Conservation (phyloP, 2,329 filamentous ascomycete genomes). For the Gaeumannomyces tritici region DNA sequence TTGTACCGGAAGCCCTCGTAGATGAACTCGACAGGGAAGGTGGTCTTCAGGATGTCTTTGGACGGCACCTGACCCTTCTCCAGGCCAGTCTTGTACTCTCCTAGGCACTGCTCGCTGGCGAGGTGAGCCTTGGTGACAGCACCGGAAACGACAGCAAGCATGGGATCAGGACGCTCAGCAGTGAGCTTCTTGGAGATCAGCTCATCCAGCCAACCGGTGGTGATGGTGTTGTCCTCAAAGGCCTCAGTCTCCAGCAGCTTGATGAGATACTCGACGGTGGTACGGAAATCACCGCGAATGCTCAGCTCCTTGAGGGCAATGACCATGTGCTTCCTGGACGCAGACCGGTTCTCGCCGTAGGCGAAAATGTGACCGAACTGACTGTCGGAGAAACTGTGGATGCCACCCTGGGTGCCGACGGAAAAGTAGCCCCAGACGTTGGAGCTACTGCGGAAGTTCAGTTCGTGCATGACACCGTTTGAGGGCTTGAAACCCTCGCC, state of each 20-base stretch:
- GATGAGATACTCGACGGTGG: constrained; percentile 97
- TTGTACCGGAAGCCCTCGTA: constrained; percentile 96
- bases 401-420: constrained; percentile 89
- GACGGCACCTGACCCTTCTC: constrained; percentile 97
- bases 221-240: constrained; percentile 98
- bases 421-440: constrained; percentile 99
- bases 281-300: constrained; percentile 98
- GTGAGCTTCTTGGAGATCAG: constrained; percentile 97
- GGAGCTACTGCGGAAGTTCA: constrained; percentile 97
- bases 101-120: constrained; percentile 81
- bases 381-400: constrained; percentile 98
- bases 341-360: constrained; percentile 93
- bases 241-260: constrained; percentile 97
- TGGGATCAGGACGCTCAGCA: constrained; percentile 86
- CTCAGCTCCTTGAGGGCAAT: constrained; percentile 96
- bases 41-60: constrained; percentile 94
- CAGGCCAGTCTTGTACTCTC: constrained; percentile 77
- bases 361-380: constrained; percentile 99
- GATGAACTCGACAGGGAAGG: constrained; percentile 97
- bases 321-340: constrained; percentile 98
- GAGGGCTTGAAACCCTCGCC: constrained; percentile 99
- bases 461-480: constrained; percentile 95
- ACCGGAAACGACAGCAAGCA: constrained; percentile 90
- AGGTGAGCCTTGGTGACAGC: constrained; percentile 92
- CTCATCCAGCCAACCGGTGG: constrained; percentile 97